A percentile compares a stretch with the other conserved stretches of the same genome.
Evolutionary conservation across 345 rosid genomes (phyloP).

Genomic region (Gossypium australe): DNA sequence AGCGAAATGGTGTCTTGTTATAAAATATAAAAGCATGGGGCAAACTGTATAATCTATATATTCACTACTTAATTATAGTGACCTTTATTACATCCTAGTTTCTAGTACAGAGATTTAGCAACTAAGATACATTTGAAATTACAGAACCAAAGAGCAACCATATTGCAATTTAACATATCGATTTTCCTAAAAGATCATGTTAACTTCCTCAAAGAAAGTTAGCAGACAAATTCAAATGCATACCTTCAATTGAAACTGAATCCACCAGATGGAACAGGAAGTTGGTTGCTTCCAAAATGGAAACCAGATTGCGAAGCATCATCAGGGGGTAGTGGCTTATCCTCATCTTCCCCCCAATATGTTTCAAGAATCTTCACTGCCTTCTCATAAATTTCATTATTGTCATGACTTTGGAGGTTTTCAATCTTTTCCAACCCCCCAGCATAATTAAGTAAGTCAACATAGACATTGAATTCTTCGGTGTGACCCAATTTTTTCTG

Average conservation of each 20-base stretch:
- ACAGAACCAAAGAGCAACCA: background rate
- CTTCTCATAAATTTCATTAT: conserved; percentile 59
- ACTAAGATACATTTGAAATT: background rate
- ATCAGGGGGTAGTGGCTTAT: conserved; percentile 49
- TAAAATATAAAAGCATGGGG: background rate
- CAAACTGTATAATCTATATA: background rate
- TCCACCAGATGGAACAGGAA: conserved; percentile 57
- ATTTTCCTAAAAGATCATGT: background rate
- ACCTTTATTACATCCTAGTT: background rate
- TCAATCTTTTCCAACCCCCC: conserved; percentile 73
- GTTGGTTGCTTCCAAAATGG: conserved; percentile 47
- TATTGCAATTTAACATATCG: background rate
- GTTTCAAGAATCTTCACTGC: conserved; percentile 66
- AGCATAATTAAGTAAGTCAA: conserved; percentile 60
- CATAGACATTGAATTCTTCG: conserved; percentile 45
- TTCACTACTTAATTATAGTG: background rate
- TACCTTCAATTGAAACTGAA: conserved; percentile 63
- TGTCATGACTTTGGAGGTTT: conserved; percentile 66
- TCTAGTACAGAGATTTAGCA: background rate
- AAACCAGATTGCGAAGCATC: conserved; percentile 60
- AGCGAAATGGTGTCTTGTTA: too few species aligned
- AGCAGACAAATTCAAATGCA: background rate
- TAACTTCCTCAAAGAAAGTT: background rate
- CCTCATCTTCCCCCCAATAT: conserved; percentile 61
- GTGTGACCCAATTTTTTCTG: conserved; percentile 48